phyloP scores from a whole-genome alignment of 2,329 filamentous ascomycete species.

The Penicillium sp. region DNA sequence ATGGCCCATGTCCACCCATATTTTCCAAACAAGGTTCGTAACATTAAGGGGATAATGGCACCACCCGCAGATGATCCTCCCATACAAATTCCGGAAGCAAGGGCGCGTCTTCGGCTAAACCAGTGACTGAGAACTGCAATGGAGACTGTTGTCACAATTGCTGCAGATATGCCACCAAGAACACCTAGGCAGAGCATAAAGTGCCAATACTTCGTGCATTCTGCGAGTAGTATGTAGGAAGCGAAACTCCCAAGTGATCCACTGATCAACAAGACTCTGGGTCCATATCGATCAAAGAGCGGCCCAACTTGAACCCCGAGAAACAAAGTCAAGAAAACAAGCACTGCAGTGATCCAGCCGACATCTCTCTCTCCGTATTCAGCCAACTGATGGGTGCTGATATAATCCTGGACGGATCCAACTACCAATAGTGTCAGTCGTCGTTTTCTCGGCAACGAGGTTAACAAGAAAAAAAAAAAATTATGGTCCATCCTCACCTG shows the following conservation, averaged over 20 bases:
- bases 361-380: slow-evolving; percentile 46
- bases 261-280: slow-evolving; percentile 40
- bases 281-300: slow-evolving; percentile 51
- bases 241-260: slow-evolving; percentile 41
- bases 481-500: slow-evolving; percentile 17
- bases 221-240: slow-evolving; percentile 48
- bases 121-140: slow-evolving; percentile 43
- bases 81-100: slow-evolving; percentile 44
- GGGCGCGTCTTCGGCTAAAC: slow-evolving; percentile 40
- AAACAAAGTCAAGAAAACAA: slow-evolving; percentile 47
- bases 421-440: slow-evolving; percentile 28
- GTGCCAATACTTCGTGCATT: slow-evolving; percentile 51
- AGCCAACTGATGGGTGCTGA: slow-evolving; percentile 47
- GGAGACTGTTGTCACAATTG: slow-evolving; percentile 38
- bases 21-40: slow-evolving; percentile 30
- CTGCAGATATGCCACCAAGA: slow-evolving; percentile 37
- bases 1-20: slow-evolving; percentile 41
- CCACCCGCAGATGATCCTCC: slow-evolving; percentile 41
- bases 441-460: not conserved
- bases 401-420: slow-evolving; percentile 51
- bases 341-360: slow-evolving; percentile 52
- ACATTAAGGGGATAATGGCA: slow-evolving; percentile 37
- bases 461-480: no score
- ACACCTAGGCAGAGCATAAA: slow-evolving; percentile 45
- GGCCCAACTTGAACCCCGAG: slow-evolving; percentile 52